These are phyloP conservation scores for Nothophaeocryptopus gaeumannii DNA, from an alignment of 2,329 filamentous ascomycete genomes.

Conservation along the genomic window DNA sequence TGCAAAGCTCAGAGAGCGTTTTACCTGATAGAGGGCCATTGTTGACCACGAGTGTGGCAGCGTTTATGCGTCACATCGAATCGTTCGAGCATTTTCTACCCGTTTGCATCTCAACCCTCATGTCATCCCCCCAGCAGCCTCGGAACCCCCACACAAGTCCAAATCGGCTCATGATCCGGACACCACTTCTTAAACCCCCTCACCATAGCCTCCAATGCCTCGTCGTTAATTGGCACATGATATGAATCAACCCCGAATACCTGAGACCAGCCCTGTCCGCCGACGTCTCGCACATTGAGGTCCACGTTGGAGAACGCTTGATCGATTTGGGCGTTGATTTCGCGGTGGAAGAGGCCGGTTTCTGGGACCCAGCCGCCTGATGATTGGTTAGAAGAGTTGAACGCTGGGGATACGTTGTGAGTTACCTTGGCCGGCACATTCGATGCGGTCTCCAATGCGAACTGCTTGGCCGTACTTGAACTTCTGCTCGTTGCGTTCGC, in stretches of 20 bases:
- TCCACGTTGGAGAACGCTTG: constrained; percentile 59
- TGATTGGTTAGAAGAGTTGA: neutral
- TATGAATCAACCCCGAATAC: constrained; percentile 42
- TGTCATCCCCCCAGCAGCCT: constrained; percentile 48
- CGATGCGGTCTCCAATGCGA: constrained; percentile 36
- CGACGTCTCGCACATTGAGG: constrained; percentile 49
- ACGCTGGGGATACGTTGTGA: neutral
- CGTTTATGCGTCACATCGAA: too few relatives aligned
- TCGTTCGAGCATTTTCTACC: too few relatives aligned
- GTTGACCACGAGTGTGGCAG: too few relatives aligned
- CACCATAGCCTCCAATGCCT: constrained; percentile 42
- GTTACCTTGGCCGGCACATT: constrained; percentile 39
- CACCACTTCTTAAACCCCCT: constrained; percentile 51
- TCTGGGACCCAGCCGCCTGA: constrained; percentile 38
- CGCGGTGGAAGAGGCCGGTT: constrained; percentile 20
- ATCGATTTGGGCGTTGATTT: constrained; percentile 34
- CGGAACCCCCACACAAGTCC: constrained; percentile 54
- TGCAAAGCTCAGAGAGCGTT: too few relatives aligned
- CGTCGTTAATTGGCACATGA: constrained; percentile 23
- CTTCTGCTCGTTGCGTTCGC: constrained; percentile 35
- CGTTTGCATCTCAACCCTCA: constrained; percentile 62
- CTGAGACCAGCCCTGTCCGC: constrained; percentile 57
- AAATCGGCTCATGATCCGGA: constrained; percentile 53
- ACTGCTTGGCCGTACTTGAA: constrained; percentile 38
- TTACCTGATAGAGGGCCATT: too few relatives aligned